Percentiles rank a stretch among this genome's conserved stretches.
phyloP scores from a whole-genome alignment of 2,329 filamentous ascomycete genomes.

The Penicillium sp. region DNA sequence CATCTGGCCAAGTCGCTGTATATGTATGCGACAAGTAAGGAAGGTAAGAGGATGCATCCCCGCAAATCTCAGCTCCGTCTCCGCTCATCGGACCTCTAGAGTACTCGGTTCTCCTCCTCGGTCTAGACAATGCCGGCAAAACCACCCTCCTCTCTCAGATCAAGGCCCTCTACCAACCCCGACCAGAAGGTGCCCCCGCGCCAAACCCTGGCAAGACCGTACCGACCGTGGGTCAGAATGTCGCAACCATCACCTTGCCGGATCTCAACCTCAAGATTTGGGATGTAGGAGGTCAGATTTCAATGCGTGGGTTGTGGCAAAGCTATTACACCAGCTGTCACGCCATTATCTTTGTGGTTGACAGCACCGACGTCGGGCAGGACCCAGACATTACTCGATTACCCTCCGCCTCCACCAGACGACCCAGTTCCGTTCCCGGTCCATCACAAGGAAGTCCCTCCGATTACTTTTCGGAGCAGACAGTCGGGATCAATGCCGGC shows the following conservation, averaged over 20 bases:
- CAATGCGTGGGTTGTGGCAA: slow-evolving; percentile 85
- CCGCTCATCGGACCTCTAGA: slow-evolving; percentile 49
- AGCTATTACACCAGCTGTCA: slow-evolving; percentile 92
- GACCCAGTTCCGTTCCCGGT: slow-evolving; percentile 25
- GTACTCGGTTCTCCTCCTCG: slow-evolving; percentile 94
- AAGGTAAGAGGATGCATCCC: slow-evolving; percentile 54
- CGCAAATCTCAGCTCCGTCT: neutral
- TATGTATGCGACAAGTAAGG: slow-evolving; percentile 91
- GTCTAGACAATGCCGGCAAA: slow-evolving; percentile 96
- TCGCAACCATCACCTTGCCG: slow-evolving; percentile 80
- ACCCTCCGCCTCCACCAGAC: slow-evolving; percentile 21
- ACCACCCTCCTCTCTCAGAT: slow-evolving; percentile 97
- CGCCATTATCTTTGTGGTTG: slow-evolving; percentile 96
- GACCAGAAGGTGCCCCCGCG: slow-evolving; percentile 37
- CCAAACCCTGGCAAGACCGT: slow-evolving; percentile 74
- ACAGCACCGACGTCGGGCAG: slow-evolving; percentile 80
- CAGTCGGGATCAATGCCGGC: slow-evolving; percentile 33
- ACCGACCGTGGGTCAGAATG: slow-evolving; percentile 94
- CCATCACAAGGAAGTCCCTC: slow-evolving; percentile 11
- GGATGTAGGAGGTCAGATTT: slow-evolving; percentile 94
- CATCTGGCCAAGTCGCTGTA: slow-evolving; percentile 94
- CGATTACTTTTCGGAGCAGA: slow-evolving; percentile 34
- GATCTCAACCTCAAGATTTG: slow-evolving; percentile 98
- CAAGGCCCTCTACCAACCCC: slow-evolving; percentile 68
- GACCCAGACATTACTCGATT: slow-evolving; percentile 64